Evolutionary conservation across 371 early-diverging fungal species (phyloP).

Genomic region (Syncephalastrum contaminatum): DNA sequence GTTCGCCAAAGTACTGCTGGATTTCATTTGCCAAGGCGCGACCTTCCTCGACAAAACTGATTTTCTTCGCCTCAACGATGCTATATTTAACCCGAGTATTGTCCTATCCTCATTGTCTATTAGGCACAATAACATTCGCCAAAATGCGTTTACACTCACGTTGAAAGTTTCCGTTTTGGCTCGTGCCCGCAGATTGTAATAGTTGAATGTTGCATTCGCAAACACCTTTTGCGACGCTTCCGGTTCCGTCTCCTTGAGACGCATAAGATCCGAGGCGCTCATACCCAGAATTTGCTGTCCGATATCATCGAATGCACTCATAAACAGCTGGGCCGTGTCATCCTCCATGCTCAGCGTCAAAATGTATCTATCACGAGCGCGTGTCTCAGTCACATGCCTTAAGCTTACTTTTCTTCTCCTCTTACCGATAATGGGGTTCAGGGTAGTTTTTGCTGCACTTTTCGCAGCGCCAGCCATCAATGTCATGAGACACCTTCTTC

Average conservation of each 20-base stretch:
- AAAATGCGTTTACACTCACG: slow-evolving; percentile 41
- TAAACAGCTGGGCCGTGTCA: slow-evolving; percentile 78
- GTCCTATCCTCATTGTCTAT: slow-evolving; percentile 46
- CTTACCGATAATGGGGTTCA: slow-evolving; percentile 70
- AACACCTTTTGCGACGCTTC: slow-evolving; percentile 43
- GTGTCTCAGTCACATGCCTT: not conserved
- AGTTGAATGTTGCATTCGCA: slow-evolving; percentile 60
- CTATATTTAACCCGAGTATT: slow-evolving; percentile 53
- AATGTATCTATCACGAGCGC: slow-evolving; percentile 63
- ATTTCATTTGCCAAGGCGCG: too few relatives aligned
- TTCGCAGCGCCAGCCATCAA: slow-evolving; percentile 88
- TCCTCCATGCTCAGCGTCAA: slow-evolving; percentile 74
- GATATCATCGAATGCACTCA: slow-evolving; percentile 85
- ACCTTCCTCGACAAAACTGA: slow-evolving; percentile 63
- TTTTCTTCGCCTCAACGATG: slow-evolving; percentile 44
- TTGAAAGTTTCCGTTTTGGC: slow-evolving; percentile 85
- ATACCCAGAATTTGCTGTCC: slow-evolving; percentile 69
- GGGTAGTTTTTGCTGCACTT: slow-evolving; percentile 76
- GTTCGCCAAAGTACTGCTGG: too few relatives aligned
- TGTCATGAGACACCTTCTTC: slow-evolving; percentile 82
- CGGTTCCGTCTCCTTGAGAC: slow-evolving; percentile 47
- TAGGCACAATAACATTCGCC: not conserved
- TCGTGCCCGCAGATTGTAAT: slow-evolving; percentile 70
- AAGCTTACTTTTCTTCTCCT: not conserved
- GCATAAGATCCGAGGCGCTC: slow-evolving; percentile 68